These are phyloP conservation scores for Aspergillus fumigatiaffinis DNA, from an alignment of 2,329 filamentous ascomycete species.

Conservation along the genomic window DNA sequence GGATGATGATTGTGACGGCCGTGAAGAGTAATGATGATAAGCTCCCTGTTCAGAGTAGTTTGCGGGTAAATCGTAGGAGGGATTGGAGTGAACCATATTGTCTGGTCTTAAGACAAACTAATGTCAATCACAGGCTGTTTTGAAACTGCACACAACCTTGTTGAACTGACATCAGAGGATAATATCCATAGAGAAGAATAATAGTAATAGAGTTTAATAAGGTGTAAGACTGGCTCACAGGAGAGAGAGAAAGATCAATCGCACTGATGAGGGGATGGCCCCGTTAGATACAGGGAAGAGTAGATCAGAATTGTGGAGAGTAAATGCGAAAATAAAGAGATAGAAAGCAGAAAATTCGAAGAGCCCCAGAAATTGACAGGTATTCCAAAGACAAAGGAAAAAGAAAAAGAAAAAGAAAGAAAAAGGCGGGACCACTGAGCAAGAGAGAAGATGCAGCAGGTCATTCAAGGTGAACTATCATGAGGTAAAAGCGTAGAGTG, in stretches of 20 bases:
- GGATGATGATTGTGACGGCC: conserved; percentile 15
- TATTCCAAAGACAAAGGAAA: neutral
- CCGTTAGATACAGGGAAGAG: neutral
- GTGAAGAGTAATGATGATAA: conserved; percentile 13
- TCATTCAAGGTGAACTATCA: neutral
- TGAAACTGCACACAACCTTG: neutral
- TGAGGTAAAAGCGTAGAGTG: neutral
- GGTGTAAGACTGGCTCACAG: neutral
- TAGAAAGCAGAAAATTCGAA: neutral
- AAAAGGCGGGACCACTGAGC: conserved; percentile 2
- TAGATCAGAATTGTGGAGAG: neutral
- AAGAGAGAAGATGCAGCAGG: neutral
- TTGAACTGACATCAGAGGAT: neutral
- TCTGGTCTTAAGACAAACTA: conserved; percentile 1
- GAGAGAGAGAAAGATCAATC: neutral
- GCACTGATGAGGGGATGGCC: neutral
- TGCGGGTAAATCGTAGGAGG: conserved; percentile 15
- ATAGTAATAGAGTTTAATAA: neutral
- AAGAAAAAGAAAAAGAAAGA: conserved; percentile 5
- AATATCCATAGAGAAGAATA: neutral
- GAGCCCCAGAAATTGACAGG: neutral
- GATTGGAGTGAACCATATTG: conserved; percentile 22
- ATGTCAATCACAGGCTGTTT: conserved; percentile 1
- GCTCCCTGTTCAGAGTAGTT: conserved; percentile 22
- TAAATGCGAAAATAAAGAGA: neutral